Evolutionary conservation across 1,139 yeast species (phyloP).

Genomic region (Candida albicans): DNA sequence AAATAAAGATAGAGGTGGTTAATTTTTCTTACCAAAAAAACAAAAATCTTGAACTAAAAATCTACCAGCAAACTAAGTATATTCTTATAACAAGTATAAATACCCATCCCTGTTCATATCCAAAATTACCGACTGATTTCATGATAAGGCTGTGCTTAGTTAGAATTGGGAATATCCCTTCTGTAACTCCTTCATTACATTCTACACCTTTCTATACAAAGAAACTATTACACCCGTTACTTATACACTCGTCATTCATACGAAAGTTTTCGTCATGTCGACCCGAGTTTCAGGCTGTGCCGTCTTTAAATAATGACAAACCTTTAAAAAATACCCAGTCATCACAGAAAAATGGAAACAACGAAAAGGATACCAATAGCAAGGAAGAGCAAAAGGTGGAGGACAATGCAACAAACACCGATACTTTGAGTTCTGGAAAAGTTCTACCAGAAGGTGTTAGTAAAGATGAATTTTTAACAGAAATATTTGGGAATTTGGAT

Average conservation of each 20-base stretch:
- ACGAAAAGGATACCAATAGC: background rate
- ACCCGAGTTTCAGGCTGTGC: background rate
- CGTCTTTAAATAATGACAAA: background rate
- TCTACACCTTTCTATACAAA: background rate
- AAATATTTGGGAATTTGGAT: conserved; percentile 43
- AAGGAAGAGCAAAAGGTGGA: background rate
- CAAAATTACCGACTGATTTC: background rate
- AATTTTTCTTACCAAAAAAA: too few relatives aligned
- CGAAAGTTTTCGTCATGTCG: background rate
- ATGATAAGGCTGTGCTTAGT: conserved; percentile 3
- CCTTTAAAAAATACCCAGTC: too few relatives aligned
- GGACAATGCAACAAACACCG: too few relatives aligned
- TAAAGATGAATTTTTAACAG: conserved; percentile 25
- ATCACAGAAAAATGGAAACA: too few relatives aligned
- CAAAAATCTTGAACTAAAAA: too few relatives aligned
- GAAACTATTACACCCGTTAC: background rate
- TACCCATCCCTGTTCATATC: too few relatives aligned
- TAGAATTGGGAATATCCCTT: background rate
- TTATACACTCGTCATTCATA: background rate
- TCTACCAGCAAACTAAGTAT: too few relatives aligned
- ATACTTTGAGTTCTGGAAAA: conserved; percentile 7
- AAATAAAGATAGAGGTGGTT: too few relatives aligned
- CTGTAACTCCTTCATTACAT: background rate
- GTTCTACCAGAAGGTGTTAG: conserved; percentile 9
- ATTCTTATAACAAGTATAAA: too few relatives aligned